phyloP scores from a whole-genome alignment of 331 rosid genomes.

The Malus hybrid region DNA sequence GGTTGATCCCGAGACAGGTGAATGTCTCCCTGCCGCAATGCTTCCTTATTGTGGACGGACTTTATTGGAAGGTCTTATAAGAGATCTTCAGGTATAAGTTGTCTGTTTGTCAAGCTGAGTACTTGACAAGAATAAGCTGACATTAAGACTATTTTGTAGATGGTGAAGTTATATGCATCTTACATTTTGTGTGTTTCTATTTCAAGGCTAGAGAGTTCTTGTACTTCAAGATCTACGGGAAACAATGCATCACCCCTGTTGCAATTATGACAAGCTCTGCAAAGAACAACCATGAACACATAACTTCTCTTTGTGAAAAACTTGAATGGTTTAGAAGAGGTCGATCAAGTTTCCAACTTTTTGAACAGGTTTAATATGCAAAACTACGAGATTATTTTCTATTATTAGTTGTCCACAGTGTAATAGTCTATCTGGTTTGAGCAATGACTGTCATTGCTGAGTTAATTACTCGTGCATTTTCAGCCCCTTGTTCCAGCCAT shows the following conservation, averaged over 20 bases:
- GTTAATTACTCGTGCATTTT: constrained; percentile 27
- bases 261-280: constrained; percentile 98
- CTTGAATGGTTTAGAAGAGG: constrained; percentile 96
- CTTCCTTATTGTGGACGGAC: constrained; percentile 94
- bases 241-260: constrained; percentile 88
- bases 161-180: constrained; percentile 4
- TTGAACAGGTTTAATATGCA: constrained; percentile 72
- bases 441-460: constrained; percentile 15
- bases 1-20: constrained; percentile 82
- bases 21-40: constrained; percentile 98
- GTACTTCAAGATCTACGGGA: constrained; percentile 82
- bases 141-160: constrained; percentile 7
- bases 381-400: constrained; percentile 10
- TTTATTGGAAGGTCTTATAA: constrained; percentile 89
- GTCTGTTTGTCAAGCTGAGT: constrained; percentile 15
- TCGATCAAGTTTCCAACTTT: constrained; percentile 88
- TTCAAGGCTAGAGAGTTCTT: constrained; percentile 91
- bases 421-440: constrained; percentile 11
- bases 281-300: constrained; percentile 75
- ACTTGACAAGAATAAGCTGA: constrained; percentile 16
- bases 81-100: constrained; percentile 95
- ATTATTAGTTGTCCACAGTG: neutral
- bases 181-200: constrained; percentile 20
- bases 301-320: constrained; percentile 70
- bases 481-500: constrained; percentile 98